Base-by-base conservation (phyloP, 2,329 filamentous ascomycete genomes). In the Neocucurbitaria cava region DNA sequence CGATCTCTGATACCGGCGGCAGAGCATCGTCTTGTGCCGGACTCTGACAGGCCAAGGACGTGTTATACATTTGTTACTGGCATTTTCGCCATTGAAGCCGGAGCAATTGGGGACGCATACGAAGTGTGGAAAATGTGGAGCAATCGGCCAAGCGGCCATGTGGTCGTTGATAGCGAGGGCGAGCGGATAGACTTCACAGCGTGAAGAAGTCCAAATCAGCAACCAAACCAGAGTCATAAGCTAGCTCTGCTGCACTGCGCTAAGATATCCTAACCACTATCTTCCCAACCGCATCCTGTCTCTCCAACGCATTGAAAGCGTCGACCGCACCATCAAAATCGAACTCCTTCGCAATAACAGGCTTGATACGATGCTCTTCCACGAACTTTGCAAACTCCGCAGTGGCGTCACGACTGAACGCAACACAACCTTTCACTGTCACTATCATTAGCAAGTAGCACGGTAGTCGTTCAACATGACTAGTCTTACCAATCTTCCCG, bases 211-310 rank as follows among this genome's bases (percentile, higher is more conserved):
- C 24, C 24, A 26, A 5, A 26, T 26, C 24, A 26, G 24, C 9
- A 26, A n/a, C 9, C 24, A 9, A 26, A 26, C 24, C 9, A 26
- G 5, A 26, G 5, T 5, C 24, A 9, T 9, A 26, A 26, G 24
- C 5, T 26, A 9, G 9, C 9, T 26, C 24, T 5, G 9, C 24
- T 9, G 5, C 24, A 26, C 24, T 9, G 24, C 24, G 24, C 24
- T 26, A 26, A 26, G 24, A 5, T 26, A 65, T 59, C 24, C 51
- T 62, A n/a, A 69, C 45, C 41, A 64, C 62, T 39, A 69, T 60
- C 43, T 70, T 70, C 2, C 64, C 64, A 26, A 70, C 61, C 28
- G 58, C 56, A 8, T 31, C 58, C 47, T 64, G 60, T 30, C 56
- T 55, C 23, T 56, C 42, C 46, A 68, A 31, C 20, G 46, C 45